Evolutionary conservation across 2,329 filamentous ascomycete genomes (phyloP), one percentile per base, ranked within the genome.

Genomic region (Fusarium cicatricum): DNA sequence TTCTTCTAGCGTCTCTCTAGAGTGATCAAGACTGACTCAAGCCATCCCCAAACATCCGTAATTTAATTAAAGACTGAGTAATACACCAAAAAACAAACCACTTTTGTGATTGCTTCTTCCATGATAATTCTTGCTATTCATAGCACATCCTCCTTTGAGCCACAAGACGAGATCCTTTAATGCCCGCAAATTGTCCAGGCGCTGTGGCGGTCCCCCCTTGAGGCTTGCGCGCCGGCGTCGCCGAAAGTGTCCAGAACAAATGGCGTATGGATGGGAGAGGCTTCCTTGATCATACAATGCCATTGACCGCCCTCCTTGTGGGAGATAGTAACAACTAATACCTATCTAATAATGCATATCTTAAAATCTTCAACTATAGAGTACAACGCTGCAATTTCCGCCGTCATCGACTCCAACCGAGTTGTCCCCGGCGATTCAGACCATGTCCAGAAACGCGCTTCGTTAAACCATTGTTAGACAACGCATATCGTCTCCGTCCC

Each of bases 241-340:
- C 61, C 61, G 61, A 65, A 41, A 34, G 28, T 34, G 62, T 65
- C 50, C 31, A 64, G 61, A 65, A 56, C 33, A n/a, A 38, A 19
- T 45, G 45, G 44, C 31, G 37, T 50, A 29, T 42, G 14, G 9
- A 23, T 32, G 16, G 32, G 28, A 39, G 14, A 32, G 28, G 8
- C 16, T 16, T 15, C 45, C 40, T 23, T 41, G n/a, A 16, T 28
- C 28, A 11, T 28, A 15, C n/a, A 28, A 37, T 23, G 5, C 23
- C 14, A 15, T 16, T 47, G 34, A 31, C 17, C 26, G 15, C 26
- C 26, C 12, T 21, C 32, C 42, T 44, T 38, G 36, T n/a, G n/a
- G n/a, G n/a, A n/a, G n/a, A n/a, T n/a, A n/a, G n/a, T n/a, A n/a
- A n/a, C n/a, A n/a, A n/a, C n/a, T n/a, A n/a, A n/a, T n/a, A n/a